Conservation (phyloP, 2,329 filamentous ascomycete genomes). For the Ophiostoma triangulosporum region DNA sequence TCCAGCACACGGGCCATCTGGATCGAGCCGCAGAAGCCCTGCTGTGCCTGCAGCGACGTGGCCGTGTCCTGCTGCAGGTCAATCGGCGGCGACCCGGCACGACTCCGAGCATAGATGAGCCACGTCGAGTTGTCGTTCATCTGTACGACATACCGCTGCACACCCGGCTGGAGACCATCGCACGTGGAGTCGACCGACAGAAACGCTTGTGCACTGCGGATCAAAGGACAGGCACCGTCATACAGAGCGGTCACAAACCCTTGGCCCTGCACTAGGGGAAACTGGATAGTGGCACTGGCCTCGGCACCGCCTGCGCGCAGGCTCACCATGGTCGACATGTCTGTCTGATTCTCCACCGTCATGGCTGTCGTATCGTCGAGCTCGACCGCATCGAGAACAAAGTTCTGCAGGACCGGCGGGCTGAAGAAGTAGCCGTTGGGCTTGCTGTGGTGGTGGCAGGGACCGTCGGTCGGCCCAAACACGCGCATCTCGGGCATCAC, state of each 20-base stretch:
- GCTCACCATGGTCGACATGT: conserved; percentile 52
- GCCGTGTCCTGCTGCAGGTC: conserved; percentile 54
- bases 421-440: conserved; percentile 55
- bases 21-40: conserved; percentile 61
- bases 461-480: conserved; percentile 41
- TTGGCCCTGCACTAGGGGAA: conserved; percentile 83
- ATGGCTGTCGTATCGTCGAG: conserved; percentile 47
- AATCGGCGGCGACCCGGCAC: conserved; percentile 40
- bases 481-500: conserved; percentile 53
- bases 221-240: conserved; percentile 51
- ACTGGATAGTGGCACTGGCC: conserved; percentile 50
- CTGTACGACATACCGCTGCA: conserved; percentile 62
- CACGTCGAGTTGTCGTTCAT: conserved; percentile 63
- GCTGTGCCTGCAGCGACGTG: conserved; percentile 48
- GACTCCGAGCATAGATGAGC: conserved; percentile 64
- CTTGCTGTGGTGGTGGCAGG: conserved; percentile 5
- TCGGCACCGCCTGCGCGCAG: conserved; percentile 35
- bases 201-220: conserved; percentile 47
- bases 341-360: conserved; percentile 39
- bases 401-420: conserved; percentile 66
- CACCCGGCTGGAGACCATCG: conserved; percentile 33
- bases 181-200: background rate
- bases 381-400: conserved; percentile 68
- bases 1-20: conserved; percentile 70
- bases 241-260: conserved; percentile 73